Evolutionary conservation across 2,329 filamentous ascomycete genomes (phyloP), one percentile per base, ranked within the genome.

Genomic region (Colletotrichum caudatum): DNA sequence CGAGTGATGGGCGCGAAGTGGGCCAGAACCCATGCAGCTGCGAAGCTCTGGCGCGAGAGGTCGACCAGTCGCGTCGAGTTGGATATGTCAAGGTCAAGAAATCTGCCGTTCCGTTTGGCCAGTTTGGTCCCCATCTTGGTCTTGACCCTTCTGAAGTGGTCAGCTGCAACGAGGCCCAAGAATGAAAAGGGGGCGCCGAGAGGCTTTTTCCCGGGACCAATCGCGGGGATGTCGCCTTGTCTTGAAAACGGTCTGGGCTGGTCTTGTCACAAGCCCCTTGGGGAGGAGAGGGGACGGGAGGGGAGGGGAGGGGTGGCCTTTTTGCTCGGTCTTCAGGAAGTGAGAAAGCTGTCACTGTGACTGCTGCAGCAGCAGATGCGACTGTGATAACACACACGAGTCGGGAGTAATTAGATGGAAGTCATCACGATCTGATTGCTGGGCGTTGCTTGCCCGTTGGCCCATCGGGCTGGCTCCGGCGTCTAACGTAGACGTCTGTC

Each of bases 141-240:
- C 35, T n/a, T 35, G 57, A 37, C 14, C 35, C 37, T n/a, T 62
- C n/a, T 54, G 29, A 44, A 66, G 58, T 71, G 69, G 64, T 46
- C 57, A 69, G 46, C 64, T 71, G 69, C 69, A 69, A 58, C 65
- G 65, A 39, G 58, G 65, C 69, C 69, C 69, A 60, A 71, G 53
- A 58, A 3, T 35, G 58, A 46, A 39, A 71, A 71, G 51, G 53
- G 53, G 65, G 69, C 64, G 65, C 39, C 48, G 37, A 57, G 53
- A 48, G 41, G 44, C 62, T 69, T 58, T 69, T 58, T 29, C 59
- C 39, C 69, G 37, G 33, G 46, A 37, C 69, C 69, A 71, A 71
- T 71, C 64, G 59, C 65, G 50, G 46, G 51, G 41, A 44, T 69
- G 58, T 63, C 69, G 69, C 69, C 69, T 37, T 57, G 59, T 26